Evolutionary conservation across 331 rosid genomes (phyloP), one percentile per base, ranked within the genome.

Genomic region (Stylosanthes scabra): DNA sequence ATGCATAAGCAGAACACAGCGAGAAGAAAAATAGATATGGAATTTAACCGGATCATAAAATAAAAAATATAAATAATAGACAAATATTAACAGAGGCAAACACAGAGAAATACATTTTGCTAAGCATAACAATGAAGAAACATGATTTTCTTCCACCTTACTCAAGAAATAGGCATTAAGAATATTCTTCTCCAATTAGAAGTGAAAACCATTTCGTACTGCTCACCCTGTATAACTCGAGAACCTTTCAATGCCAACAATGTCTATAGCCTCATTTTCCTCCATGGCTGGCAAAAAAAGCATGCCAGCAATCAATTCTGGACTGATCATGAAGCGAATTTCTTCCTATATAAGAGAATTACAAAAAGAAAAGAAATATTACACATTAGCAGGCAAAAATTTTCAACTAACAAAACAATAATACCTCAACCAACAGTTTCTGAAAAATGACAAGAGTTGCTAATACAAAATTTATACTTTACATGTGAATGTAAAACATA

Each of bases 291-390:
- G 95, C 93, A 91, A 81, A 96, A 89, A 94, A 66, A 91, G 88
- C 95, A 91, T 94, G 59, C 95, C 86, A 52, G 81, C 92, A 81
- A 94, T 88, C 83, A 94, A 85, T 79, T 94, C 98, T 37, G 96
- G 96, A 84, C 83, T 85, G 81, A 88, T 65, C 98, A 94, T 88
- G 81, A 94, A 94, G 68, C 98, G 95, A 63, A 94, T 94, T 85
- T 94, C 99, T 81, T 94, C 99, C 99, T 91, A 80, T 72, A 63
- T 51, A 59, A 81, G 59, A 84, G 12, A 11, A 68, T 56, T 34
- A 70, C 12, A 59, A 75, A 31, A 31, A 31, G 4, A 31, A 5
- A 31, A 31, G 37, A 31, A 31, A 28, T 37, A 59, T 40, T 40
- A 11, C 52, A 54, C 46, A 64, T 72, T 31, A 45, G 12, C 31